phyloP scores from a whole-genome alignment of 2,329 filamentous ascomycete genomes.

The Aspergillus vadensis region DNA sequence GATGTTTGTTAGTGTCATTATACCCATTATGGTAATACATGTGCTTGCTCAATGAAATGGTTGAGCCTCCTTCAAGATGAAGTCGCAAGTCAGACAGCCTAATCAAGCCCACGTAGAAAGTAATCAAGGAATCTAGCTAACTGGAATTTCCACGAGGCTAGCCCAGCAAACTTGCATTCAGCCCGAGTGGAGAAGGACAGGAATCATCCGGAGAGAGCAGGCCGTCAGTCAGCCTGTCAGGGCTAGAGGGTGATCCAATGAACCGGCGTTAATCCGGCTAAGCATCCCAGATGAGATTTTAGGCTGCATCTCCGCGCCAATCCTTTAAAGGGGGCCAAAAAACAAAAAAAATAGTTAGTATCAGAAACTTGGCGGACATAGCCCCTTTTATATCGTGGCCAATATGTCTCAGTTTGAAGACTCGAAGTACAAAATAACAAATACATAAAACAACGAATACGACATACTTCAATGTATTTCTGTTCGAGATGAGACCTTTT shows the following conservation, averaged over 20 bases:
- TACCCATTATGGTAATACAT: too few relatives aligned
- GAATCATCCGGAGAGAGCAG: not conserved
- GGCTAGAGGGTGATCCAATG: not conserved
- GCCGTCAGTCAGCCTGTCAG: not conserved
- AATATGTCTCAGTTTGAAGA: too few relatives aligned
- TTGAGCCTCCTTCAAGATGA: too few relatives aligned
- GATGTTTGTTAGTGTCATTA: not conserved
- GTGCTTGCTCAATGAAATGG: too few relatives aligned
- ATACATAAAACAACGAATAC: too few relatives aligned
- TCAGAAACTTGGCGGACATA: not conserved
- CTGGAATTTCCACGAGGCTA: not conserved
- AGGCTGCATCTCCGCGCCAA: not conserved
- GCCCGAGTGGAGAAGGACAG: not conserved
- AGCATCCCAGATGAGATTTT: constrained; percentile 3
- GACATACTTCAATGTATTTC: too few relatives aligned
- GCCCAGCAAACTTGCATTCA: not conserved
- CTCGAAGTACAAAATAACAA: too few relatives aligned
- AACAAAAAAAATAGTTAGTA: too few relatives aligned
- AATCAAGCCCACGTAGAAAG: not conserved
- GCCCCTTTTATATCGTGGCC: not conserved
- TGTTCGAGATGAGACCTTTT: not conserved
- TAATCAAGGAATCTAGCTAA: not conserved
- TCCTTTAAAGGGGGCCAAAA: not conserved
- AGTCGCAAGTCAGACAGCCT: not conserved
- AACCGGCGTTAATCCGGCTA: not conserved